phyloP scores from a whole-genome alignment of 2,329 filamentous ascomycete species.

The Diaporthe sp. region DNA sequence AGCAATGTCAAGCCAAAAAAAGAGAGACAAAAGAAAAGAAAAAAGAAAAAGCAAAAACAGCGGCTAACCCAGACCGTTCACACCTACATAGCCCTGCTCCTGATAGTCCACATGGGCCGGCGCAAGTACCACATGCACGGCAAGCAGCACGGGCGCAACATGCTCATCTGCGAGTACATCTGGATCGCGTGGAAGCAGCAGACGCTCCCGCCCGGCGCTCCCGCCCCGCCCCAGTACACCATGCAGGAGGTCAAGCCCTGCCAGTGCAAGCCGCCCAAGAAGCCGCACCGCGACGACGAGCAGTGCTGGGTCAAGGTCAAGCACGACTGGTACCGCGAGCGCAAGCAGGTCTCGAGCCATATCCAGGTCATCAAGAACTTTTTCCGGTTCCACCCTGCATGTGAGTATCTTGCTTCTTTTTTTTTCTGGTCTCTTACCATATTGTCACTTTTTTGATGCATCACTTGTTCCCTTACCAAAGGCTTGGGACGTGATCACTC shows the following conservation, averaged over 20 bases:
- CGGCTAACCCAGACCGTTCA: neutral
- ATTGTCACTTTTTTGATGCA: neutral
- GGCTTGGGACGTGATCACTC: neutral
- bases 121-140: conserved; percentile 75
- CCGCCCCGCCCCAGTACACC: conserved; percentile 53
- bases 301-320: conserved; percentile 45
- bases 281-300: conserved; percentile 47
- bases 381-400: conserved; percentile 72
- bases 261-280: conserved; percentile 45
- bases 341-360: conserved; percentile 78
- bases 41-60: too few relatives aligned
- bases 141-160: conserved; percentile 76
- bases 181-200: conserved; percentile 64
- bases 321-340: conserved; percentile 47
- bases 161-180: conserved; percentile 78
- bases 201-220: conserved; percentile 58
- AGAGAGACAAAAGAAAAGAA: neutral
- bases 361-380: conserved; percentile 79
- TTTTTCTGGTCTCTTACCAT: too few relatives aligned
- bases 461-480: neutral
- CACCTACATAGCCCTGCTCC: conserved; percentile 65
- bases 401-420: conserved; percentile 58
- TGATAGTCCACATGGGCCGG: conserved; percentile 75
- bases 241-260: conserved; percentile 51
- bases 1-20: neutral